Conservation (phyloP, 2,329 filamentous ascomycete genomes). For the Xylariomycetidae sp. region DNA sequence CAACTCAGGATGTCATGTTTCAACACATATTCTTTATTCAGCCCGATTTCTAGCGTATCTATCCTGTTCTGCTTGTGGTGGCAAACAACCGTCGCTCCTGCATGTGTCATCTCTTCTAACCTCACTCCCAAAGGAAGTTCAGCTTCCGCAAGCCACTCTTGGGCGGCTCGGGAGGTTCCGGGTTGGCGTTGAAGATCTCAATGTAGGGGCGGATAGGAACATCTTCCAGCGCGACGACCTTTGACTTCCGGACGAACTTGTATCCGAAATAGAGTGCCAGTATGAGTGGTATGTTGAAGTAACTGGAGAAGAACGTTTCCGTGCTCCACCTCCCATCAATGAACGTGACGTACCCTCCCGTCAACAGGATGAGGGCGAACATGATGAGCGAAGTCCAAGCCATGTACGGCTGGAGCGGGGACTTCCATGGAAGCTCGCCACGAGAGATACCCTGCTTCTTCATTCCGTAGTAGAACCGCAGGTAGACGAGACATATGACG, state of each 20-base stretch:
- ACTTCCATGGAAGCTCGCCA: conserved; percentile 21
- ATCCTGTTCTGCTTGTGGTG: too few species aligned
- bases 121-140: conserved; percentile 7
- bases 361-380: conserved; percentile 20
- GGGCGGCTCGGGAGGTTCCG: conserved; percentile 4
- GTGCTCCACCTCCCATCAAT: conserved; percentile 29
- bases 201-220: conserved; percentile 6
- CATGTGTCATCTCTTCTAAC: too few species aligned
- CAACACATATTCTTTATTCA: too few species aligned
- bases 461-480: conserved; percentile 17
- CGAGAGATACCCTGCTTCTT: conserved; percentile 20
- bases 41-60: too few species aligned
- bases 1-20: too few species aligned
- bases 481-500: conserved; percentile 18
- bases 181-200: conserved; percentile 7
- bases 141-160: conserved; percentile 4
- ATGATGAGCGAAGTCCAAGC: conserved; percentile 18
- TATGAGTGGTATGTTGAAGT: conserved; percentile 29
- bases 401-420: conserved; percentile 23
- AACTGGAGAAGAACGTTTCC: conserved; percentile 28
- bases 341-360: conserved; percentile 24
- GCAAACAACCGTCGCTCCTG: too few species aligned
- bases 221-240: conserved; percentile 4
- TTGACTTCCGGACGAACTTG: conserved; percentile 7
- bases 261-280: conserved; percentile 15